phyloP scores from a whole-genome alignment of 2,329 filamentous ascomycete genomes.

The Pestalotiopsis sp. region DNA sequence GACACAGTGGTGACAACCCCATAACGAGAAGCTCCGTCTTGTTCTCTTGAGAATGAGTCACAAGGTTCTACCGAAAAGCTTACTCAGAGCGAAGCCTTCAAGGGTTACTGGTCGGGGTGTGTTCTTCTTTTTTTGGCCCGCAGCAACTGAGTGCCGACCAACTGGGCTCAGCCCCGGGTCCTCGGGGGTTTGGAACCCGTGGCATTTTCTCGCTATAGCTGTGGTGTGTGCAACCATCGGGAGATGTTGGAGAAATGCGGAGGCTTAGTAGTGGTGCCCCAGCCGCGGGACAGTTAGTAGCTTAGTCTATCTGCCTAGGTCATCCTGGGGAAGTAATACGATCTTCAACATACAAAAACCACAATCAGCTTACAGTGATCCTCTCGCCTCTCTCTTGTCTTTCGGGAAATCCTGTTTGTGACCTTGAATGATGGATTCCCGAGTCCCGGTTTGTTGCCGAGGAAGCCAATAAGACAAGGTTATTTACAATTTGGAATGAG shows the following conservation, averaged over 20 bases:
- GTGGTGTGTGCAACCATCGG: neutral
- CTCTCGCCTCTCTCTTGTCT: neutral
- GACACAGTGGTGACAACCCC: neutral
- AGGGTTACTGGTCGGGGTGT: neutral
- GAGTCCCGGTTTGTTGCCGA: neutral
- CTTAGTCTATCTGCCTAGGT: neutral
- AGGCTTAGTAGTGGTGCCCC: neutral
- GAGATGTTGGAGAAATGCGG: neutral
- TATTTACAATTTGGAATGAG: neutral
- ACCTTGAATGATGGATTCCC: neutral
- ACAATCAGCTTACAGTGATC: neutral
- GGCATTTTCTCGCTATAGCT: neutral
- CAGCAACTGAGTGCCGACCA: neutral
- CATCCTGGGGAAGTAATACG: neutral
- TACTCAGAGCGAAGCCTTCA: neutral
- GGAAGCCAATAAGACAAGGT: neutral
- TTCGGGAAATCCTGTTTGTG: neutral
- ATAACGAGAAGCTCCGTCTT: neutral
- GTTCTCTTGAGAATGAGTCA: neutral
- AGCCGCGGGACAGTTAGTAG: neutral
- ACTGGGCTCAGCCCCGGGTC: neutral
- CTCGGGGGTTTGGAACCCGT: neutral
- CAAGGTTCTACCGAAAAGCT: neutral
- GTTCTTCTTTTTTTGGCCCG: neutral
- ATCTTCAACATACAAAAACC: neutral